Evolutionary conservation across 2,329 filamentous ascomycete species (phyloP).

Genomic region (Colletotrichum sp.): DNA sequence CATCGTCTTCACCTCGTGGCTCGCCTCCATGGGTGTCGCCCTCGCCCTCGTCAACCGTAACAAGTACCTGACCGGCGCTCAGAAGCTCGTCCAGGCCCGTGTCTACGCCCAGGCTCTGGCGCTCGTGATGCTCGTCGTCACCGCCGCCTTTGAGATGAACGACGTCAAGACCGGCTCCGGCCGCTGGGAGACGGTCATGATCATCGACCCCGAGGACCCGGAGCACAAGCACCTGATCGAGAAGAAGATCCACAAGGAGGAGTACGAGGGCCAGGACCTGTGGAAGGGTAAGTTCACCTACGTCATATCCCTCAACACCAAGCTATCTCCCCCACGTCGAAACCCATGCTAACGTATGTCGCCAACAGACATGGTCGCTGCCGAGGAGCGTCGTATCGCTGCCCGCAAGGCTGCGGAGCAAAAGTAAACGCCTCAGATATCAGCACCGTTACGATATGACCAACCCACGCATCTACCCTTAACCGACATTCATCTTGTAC

Average conservation of each 20-base stretch:
- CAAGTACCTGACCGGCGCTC: constrained; percentile 72
- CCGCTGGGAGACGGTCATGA: constrained; percentile 84
- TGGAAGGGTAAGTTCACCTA: constrained; percentile 75
- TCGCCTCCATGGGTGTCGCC: constrained; percentile 78
- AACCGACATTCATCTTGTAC: neutral
- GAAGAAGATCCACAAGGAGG: constrained; percentile 86
- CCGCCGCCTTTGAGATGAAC: constrained; percentile 78
- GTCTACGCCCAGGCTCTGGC: constrained; percentile 93
- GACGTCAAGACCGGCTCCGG: constrained; percentile 80
- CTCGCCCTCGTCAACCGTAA: constrained; percentile 80
- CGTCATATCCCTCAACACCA: neutral
- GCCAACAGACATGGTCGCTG: constrained; percentile 76
- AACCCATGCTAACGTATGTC: constrained; percentile 9
- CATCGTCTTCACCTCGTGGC: constrained; percentile 83
- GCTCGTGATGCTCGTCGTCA: constrained; percentile 80
- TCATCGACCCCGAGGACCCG: constrained; percentile 81
- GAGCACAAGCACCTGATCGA: constrained; percentile 84
- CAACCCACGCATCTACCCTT: neutral
- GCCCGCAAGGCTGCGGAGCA: constrained; percentile 33
- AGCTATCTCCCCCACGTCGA: neutral
- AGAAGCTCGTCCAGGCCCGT: constrained; percentile 94
- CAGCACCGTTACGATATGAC: neutral
- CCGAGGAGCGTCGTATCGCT: constrained; percentile 70
- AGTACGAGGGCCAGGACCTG: constrained; percentile 87
- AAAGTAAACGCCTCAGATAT: neutral